These are phyloP conservation scores for Neostapfia colusana DNA, from an alignment of 176 grass and related monocot genomes.

Conservation along the genomic window DNA sequence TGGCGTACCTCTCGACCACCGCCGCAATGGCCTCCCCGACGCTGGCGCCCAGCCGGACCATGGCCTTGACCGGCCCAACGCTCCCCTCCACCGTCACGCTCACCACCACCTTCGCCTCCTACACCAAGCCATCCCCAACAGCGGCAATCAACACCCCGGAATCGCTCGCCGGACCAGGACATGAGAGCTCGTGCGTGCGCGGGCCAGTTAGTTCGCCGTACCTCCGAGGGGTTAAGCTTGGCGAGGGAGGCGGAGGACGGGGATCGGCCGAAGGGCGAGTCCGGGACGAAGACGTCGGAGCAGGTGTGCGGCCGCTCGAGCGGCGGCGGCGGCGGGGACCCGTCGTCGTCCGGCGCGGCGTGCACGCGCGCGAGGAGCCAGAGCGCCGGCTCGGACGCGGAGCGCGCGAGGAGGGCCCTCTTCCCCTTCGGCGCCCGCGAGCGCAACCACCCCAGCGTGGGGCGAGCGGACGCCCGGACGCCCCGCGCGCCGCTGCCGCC, in stretches of 20 bases:
- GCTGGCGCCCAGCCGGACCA: conserved; percentile 61
- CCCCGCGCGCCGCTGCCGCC: neutral
- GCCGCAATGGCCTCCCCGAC: conserved; percentile 68
- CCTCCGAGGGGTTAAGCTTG: neutral
- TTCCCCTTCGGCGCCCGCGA: neutral
- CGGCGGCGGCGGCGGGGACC: conserved; percentile 18
- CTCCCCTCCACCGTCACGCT: conserved; percentile 90
- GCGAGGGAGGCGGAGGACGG: neutral
- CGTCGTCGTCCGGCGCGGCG: neutral
- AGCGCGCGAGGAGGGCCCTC: conserved; percentile 6
- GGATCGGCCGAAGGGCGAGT: conserved; percentile 17
- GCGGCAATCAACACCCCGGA: neutral
- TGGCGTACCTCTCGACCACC: conserved; percentile 64
- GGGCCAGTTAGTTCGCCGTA: neutral
- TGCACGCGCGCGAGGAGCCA: conserved; percentile 24
- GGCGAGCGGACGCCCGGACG: neutral
- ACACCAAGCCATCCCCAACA: neutral
- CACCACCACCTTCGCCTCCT: conserved; percentile 75
- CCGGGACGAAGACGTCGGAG: conserved; percentile 40
- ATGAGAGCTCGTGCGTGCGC: neutral
- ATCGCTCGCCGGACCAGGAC: neutral
- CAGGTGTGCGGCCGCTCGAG: conserved; percentile 46
- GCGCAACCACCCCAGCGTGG: neutral
- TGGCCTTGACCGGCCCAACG: conserved; percentile 69
- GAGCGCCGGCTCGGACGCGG: conserved; percentile 48